Base-by-base conservation (phyloP, 1,284 basidiomycete species). In the Apiotrichum montevideense region DNA sequence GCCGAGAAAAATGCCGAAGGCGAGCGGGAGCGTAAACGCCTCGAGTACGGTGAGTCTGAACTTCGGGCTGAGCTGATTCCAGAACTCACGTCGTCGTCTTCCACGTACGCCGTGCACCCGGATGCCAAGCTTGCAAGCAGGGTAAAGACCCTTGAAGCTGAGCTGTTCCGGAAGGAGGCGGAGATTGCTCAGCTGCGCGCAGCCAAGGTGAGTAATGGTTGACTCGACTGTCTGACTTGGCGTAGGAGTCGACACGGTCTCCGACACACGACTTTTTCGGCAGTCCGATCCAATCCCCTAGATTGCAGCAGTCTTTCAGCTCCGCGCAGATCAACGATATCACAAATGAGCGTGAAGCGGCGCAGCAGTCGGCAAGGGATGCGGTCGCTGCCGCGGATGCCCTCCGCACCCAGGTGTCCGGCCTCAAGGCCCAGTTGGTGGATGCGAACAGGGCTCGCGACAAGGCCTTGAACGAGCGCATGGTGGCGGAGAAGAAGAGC, bases 391-490 rank as follows among this genome's bases (percentile, higher is more conserved):
- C 70, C 45, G 43, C 70, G 34, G 64, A 69, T 4, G 50, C 59
- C 0, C 53, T 74, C n/a, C 61, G 65, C 54, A 54, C 57, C 7
- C 40, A 52, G 35, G 11, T 55, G 3, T 13, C 34, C 7, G 8
- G 13, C 6, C 35, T 46, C 21, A 35, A 41, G 39, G 32, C 47
- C 42, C 7, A 61, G 29, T 55, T 54, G 33, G 56, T 55, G 46
- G 43, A 61, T n/a, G 56, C 53, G 11, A 46, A 45, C 15, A 55
- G 59, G 2, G 68, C 69, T 9, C 59, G 71, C 14, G 65, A 76
- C 61, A 71, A 74, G 53, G 65, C 71, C 4, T 68, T 73, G 40
- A 78, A 78, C 62, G 70, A 72, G 56, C 71, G 71, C 50, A 65
- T 77, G 48, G 72, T 73, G 0, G 35, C 68, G 1, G 71, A 77